A percentile compares a stretch with the other conserved stretches of the same genome.
phyloP scores from a whole-genome alignment of 1,284 basidiomycete species.

The Pseudomicrostroma phylloplanum region DNA sequence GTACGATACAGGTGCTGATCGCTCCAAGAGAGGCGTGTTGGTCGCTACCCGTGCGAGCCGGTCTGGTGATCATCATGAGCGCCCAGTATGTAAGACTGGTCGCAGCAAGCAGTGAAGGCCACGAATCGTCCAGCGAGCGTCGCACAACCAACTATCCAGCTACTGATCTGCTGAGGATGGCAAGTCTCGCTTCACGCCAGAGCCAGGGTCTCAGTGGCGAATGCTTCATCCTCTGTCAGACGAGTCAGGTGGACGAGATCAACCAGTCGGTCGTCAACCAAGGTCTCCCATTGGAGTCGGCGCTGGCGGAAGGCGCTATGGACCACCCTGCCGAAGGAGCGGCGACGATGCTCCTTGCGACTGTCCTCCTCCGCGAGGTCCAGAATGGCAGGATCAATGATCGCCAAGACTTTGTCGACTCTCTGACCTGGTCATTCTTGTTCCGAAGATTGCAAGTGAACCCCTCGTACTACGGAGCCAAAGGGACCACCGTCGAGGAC shows the following conservation, averaged over 20 bases:
- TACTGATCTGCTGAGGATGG: constrained; percentile 81
- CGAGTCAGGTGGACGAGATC: constrained; percentile 69
- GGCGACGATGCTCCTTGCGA: constrained; percentile 16
- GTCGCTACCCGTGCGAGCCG: constrained; percentile 73
- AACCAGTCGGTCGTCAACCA: constrained; percentile 68
- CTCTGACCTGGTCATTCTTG: constrained; percentile 78
- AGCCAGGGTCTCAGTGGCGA: constrained; percentile 46
- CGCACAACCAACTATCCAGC: constrained; percentile 72
- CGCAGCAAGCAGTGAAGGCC: constrained; percentile 22
- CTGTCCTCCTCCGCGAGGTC: constrained; percentile 25
- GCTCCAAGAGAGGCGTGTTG: constrained; percentile 77
- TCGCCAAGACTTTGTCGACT: constrained; percentile 58
- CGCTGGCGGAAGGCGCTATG: constrained; percentile 58
- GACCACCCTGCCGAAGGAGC: not conserved
- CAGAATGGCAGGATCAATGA: constrained; percentile 12
- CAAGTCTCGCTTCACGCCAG: constrained; percentile 71
- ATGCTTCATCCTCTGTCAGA: constrained; percentile 78
- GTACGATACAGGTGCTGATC: constrained; percentile 74
- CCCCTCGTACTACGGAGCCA: constrained; percentile 75
- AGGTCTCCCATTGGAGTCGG: constrained; percentile 82
- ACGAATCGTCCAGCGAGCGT: constrained; percentile 54
- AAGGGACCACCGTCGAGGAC: not conserved
- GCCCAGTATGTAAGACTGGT: constrained; percentile 71
- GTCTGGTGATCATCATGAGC: constrained; percentile 79
- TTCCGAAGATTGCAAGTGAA: constrained; percentile 67